Percentiles rank a stretch among this genome's conserved stretches.
Evolutionary conservation across 306 rosid species (phyloP).

Genomic region (Cicer arietinum): DNA sequence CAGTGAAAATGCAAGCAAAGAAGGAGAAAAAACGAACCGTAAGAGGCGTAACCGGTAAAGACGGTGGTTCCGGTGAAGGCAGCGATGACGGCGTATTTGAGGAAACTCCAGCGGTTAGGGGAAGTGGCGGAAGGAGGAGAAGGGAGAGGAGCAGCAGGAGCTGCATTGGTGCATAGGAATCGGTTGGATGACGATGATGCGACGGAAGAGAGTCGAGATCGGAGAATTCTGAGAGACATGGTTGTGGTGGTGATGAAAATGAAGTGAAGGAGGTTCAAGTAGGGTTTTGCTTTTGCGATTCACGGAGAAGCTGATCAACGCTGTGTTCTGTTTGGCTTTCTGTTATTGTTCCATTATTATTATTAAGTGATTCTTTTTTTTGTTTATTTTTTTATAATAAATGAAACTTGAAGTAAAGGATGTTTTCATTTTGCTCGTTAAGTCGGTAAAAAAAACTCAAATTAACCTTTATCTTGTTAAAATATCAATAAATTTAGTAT

Average conservation of each 20-base stretch:
- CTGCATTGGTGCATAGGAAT: constrained; percentile 36
- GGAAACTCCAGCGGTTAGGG: constrained; percentile 42
- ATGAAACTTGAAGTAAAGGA: too few species aligned
- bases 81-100: constrained; percentile 43
- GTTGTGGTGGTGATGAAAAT: not conserved
- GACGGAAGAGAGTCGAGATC: constrained; percentile 42
- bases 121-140: constrained; percentile 37
- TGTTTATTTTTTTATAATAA: too few species aligned
- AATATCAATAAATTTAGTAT: too few species aligned
- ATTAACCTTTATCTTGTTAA: too few species aligned
- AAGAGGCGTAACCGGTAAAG: constrained; percentile 42
- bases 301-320: not conserved
- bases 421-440: too few species aligned
- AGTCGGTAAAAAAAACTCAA: too few species aligned
- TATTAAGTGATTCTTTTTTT: too few species aligned
- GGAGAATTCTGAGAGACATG: constrained; percentile 45
- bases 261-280: constrained; percentile 36
- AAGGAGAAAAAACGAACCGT: constrained; percentile 41
- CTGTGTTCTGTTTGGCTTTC: constrained; percentile 16
- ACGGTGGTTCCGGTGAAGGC: constrained; percentile 46
- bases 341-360: not conserved
- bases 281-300: constrained; percentile 37
- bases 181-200: constrained; percentile 40
- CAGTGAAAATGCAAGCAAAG: not conserved
- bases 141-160: constrained; percentile 34